Base-by-base conservation (phyloP, 2,329 filamentous ascomycete species). In the Fusarium irregulare region DNA sequence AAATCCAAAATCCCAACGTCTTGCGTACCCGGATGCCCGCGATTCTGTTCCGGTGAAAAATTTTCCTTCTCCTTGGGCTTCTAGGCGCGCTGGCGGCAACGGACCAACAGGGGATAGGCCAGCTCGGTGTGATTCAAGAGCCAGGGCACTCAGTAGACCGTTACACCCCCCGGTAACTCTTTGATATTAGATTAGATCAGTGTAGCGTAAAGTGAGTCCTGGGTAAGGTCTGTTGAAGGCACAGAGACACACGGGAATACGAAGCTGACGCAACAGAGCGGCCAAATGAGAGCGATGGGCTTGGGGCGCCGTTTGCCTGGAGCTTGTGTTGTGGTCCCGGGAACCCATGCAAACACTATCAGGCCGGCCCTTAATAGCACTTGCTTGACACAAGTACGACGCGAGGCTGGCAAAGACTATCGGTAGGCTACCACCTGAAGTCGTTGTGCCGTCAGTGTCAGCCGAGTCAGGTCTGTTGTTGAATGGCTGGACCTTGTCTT, bases 61-160 rank as follows among this genome's bases (percentile, higher is more conserved):
- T 72, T 75, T 75, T 75, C 67, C 66, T 75, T 73, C 73, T 75
- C 60, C 72, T 75, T 68, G 60, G 60, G 62, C 72, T 75, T 75
- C 73, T 75, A 75, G 73, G 66, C 73, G 73, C 72, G 70, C 73
- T 65, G 72, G 70, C 73, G 73, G 72, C 73, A 73, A 75, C 68
- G 56, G 61, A 74, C 56, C 67, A 64, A 70, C 69, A 73, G 62
- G 73, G 70, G 61, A 55, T 51, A 40, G 70, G 44, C 34, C 68
- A 70, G 73, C 68, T 75, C 73, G 73, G 73, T 75, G 73, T 75
- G 73, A 75, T 75, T 75, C 72, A 75, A 71, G 71, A 30, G 42
- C 54, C 67, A 71, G 60, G 69, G 62, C 50, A 60, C 53, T 74
- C 72, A 57, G 70, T 74, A 70, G 69, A 62, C 67, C 68, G 66